phyloP scores from a whole-genome alignment of 148 eudicot genomes.

The Rhododendron simsii region DNA sequence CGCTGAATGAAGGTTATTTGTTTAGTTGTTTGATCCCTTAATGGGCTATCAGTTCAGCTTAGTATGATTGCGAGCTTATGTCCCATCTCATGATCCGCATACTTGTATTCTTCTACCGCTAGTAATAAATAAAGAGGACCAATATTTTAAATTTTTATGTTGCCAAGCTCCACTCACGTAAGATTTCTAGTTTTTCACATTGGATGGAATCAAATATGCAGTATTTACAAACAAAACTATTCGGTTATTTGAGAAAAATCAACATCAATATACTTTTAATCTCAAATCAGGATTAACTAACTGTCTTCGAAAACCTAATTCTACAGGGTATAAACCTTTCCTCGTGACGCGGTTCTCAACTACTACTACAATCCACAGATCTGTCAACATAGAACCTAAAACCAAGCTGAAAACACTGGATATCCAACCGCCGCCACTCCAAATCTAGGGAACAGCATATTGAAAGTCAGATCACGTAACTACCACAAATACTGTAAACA shows the following conservation, averaged over 20 bases:
- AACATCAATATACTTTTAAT: no score
- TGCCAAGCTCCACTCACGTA: background rate
- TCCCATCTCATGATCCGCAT: background rate
- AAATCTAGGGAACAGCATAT: background rate
- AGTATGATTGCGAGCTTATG: background rate
- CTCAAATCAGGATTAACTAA: no score
- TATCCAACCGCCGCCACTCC: background rate
- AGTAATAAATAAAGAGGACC: background rate
- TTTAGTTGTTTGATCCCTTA: background rate
- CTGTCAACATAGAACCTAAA: background rate
- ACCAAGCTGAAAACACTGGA: background rate
- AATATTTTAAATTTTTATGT: background rate
- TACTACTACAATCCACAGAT: background rate
- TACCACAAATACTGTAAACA: no score
- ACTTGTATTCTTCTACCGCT: background rate
- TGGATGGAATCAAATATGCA: background rate
- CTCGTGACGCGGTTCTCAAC: background rate
- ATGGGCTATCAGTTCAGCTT: background rate
- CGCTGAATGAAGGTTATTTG: background rate
- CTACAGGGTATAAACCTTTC: background rate
- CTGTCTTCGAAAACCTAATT: background rate
- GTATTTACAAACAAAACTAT: background rate
- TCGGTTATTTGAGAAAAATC: background rate
- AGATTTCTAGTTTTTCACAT: background rate
- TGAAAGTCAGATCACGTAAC: conserved; percentile 1